A percentile compares a stretch with the other conserved stretches of the same genome.
These are phyloP conservation scores for Anisogramma anomala DNA, from an alignment of 2,329 filamentous ascomycete genomes.

Conservation along the genomic window DNA sequence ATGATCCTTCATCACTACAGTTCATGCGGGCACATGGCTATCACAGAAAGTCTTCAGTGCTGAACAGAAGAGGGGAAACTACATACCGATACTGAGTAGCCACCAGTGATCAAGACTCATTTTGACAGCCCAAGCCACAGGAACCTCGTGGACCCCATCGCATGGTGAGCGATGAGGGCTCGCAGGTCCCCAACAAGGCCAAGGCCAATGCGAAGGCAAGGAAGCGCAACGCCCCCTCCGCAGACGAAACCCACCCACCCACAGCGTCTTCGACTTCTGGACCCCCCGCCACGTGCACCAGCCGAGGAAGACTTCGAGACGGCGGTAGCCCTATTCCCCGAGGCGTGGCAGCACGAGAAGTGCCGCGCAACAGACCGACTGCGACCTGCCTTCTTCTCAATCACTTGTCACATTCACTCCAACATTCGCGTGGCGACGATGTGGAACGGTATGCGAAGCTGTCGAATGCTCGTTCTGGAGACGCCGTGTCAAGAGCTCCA, in stretches of 20 bases:
- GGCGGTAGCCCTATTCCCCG: conserved; percentile 28
- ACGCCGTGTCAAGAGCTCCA: conserved; percentile 34
- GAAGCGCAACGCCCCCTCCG: conserved; percentile 17
- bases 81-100: no score
- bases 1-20: no score
- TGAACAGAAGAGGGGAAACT: no score
- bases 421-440: conserved; percentile 33
- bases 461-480: conserved; percentile 36
- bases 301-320: conserved; percentile 33
- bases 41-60: no score
- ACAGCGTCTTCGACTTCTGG: conserved; percentile 37
- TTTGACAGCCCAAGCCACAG: conserved; percentile 47
- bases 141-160: conserved; percentile 42
- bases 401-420: conserved; percentile 34
- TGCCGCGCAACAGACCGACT: conserved; percentile 29
- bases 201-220: conserved; percentile 32
- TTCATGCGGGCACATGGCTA: no score
- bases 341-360: conserved; percentile 31
- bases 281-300: conserved; percentile 24
- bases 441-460: conserved; percentile 37
- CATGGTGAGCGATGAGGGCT: conserved; percentile 47
- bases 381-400: conserved; percentile 28
- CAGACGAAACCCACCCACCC: background rate
- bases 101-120: no score
- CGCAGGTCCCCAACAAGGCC: conserved; percentile 42